Percentiles rank a stretch among this genome's conserved stretches.
Evolutionary conservation across 2,329 filamentous ascomycete species (phyloP).

Genomic region (Phaeosphaeriaceae sp.): DNA sequence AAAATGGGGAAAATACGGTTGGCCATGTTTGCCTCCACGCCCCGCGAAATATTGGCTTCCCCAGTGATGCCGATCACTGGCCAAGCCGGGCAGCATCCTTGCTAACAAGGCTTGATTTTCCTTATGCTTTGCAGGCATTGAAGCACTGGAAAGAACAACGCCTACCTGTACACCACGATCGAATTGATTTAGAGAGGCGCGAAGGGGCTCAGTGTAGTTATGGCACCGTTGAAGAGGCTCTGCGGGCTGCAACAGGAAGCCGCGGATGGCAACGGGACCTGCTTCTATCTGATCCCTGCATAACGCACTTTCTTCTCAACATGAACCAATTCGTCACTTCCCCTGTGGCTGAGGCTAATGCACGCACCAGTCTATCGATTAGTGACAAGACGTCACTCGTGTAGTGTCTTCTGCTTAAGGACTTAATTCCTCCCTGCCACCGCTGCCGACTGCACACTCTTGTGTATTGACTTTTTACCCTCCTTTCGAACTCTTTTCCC

Average conservation of each 20-base stretch:
- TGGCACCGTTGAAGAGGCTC: background rate
- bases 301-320: constrained; percentile 16
- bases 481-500: constrained; percentile 10
- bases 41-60: background rate
- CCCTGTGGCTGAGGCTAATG: constrained; percentile 25
- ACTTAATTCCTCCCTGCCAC: constrained; percentile 10
- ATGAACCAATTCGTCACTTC: constrained; percentile 21
- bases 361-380: constrained; percentile 21
- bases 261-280: constrained; percentile 15
- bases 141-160: background rate
- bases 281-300: constrained; percentile 16
- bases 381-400: constrained; percentile 26
- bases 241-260: constrained; percentile 5
- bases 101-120: background rate
- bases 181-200: background rate
- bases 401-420: constrained; percentile 17
- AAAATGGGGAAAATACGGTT: background rate
- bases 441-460: constrained; percentile 6
- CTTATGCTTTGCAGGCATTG: background rate
- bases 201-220: background rate
- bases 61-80: background rate
- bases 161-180: background rate
- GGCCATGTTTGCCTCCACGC: background rate
- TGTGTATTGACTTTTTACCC: constrained; percentile 5
- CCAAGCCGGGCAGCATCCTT: background rate